Conservation (phyloP, 2,329 filamentous ascomycete species). For the Microcyclospora tardicrescens region DNA sequence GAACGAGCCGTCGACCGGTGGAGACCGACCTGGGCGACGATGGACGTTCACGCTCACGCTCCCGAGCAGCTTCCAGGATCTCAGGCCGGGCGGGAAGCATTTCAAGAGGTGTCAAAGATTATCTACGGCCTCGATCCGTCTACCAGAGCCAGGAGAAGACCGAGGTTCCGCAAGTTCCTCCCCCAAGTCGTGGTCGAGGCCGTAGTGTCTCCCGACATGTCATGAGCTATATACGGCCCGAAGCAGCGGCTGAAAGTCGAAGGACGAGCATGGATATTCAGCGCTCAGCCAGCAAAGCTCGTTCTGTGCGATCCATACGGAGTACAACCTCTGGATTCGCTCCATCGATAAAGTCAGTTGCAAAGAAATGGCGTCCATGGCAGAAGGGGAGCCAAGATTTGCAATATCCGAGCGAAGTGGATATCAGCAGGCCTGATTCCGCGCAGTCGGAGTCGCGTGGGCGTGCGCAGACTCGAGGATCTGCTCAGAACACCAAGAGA, state of each 20-base stretch:
- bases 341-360: slow-evolving; percentile 1
- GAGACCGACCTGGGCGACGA: too few species aligned
- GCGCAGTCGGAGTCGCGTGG: not conserved
- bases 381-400: not conserved
- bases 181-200: slow-evolving; percentile 16
- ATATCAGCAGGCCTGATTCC: slow-evolving; percentile 1
- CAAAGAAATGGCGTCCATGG: slow-evolving; percentile 6
- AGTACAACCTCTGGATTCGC: slow-evolving; percentile 10
- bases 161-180: too few species aligned
- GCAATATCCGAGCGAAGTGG: not conserved
- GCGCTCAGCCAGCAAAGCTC: slow-evolving; percentile 15
- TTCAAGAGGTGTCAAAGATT: slow-evolving; percentile 6
- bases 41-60: too few species aligned
- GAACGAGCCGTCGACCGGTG: too few species aligned
- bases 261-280: slow-evolving; percentile 18
- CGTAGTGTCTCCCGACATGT: slow-evolving; percentile 23
- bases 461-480: slow-evolving; percentile 1
- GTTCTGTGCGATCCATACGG: slow-evolving; percentile 14
- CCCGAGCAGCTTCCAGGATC: slow-evolving; percentile 1
- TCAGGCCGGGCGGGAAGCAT: slow-evolving; percentile 11
- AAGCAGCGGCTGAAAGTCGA: slow-evolving; percentile 10
- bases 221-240: slow-evolving; percentile 20
- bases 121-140: not conserved
- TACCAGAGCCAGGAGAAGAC: too few species aligned
- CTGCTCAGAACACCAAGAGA: slow-evolving; percentile 2